Evolutionary conservation across 495 filamentous ascomycete genomes (phyloP).

Genomic region (Trichocladium antarcticum): DNA sequence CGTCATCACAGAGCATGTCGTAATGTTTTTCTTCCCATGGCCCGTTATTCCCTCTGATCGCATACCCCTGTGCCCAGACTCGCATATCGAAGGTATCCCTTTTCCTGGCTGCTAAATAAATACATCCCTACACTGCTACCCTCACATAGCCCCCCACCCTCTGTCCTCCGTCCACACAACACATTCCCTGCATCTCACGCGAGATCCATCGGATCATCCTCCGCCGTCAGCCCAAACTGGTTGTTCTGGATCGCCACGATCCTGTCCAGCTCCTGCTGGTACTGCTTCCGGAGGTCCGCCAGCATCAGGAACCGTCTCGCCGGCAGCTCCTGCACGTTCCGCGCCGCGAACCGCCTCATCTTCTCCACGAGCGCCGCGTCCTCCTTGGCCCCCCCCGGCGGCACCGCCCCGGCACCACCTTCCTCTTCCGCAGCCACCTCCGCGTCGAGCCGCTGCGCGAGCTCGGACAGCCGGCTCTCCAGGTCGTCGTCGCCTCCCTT

Average conservation of each 20-base stretch:
- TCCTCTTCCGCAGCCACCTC: not conserved
- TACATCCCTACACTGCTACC: not conserved
- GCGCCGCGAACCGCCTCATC: slow-evolving; percentile 13
- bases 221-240: slow-evolving; percentile 43
- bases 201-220: slow-evolving; percentile 41
- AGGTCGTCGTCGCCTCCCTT: slow-evolving; percentile 15
- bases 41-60: not conserved
- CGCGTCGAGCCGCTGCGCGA: slow-evolving; percentile 14
- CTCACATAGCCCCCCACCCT: not conserved
- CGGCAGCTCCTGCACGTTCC: slow-evolving; percentile 3
- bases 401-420: not conserved
- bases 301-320: slow-evolving; percentile 62
- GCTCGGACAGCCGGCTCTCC: slow-evolving; percentile 20
- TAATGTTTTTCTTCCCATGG: not conserved
- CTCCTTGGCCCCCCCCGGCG: slow-evolving; percentile 17
- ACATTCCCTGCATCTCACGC: slow-evolving; percentile 4
- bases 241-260: slow-evolving; percentile 50
- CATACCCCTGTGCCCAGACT: not conserved
- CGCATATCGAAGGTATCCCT: not conserved
- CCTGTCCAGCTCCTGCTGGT: slow-evolving; percentile 77
- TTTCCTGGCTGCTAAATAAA: slow-evolving; percentile 1
- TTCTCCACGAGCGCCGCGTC: slow-evolving; percentile 15
- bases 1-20: not conserved
- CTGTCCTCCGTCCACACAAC: not conserved
- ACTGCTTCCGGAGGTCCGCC: slow-evolving; percentile 71